Base-by-base conservation (phyloP, 2,329 filamentous ascomycete species). In the Orbilia javanica region DNA sequence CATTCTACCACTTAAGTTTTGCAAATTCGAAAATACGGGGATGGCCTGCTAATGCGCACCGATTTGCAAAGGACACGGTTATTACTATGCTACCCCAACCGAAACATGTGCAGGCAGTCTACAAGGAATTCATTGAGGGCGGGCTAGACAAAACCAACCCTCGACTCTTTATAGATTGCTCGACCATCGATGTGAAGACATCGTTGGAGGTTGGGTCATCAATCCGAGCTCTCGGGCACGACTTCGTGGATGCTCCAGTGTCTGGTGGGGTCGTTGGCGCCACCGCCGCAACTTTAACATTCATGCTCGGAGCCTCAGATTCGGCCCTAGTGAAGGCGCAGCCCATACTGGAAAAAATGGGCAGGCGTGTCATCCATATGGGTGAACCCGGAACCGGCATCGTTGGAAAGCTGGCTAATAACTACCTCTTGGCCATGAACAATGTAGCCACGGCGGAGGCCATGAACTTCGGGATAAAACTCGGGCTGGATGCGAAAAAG, bases 251-350 rank as follows among this genome's bases (percentile, higher is more conserved):
- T 83, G 95, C 96, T 2, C 96, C 96, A 52, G 97, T 99, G 91
- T 98, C 95, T 0, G 96, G 96, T 57, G 96, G 96, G 63, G 94
- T 97, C 0, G 93, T 98, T 4, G 96, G 95, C 50, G 96, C 96
- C 10, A 87, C 90, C 4, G 93, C 93, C 11, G 96, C 92, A 36
- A 94, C 93, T 0, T 86, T 99, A 73, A 97, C 94, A 0, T 99
- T 99, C 84, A 98, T 99, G 96, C 90, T 98, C 70, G 96, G 96
- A 50, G 78, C 80, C 13, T 70, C 69, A 8, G 18, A 64, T 3
- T 22, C 64, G 8, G 84, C 92, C 0, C 86, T 96, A 0, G 85
- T 89, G 0, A 88, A 89, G 10, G 87, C 92, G 8, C 91, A 91
- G 72, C 87, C 90, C 0, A 87, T 94, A 0, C 87, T 99, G 4